Evolutionary conservation across 805 yeast genomes (phyloP).

Genomic region (Blastobotrys americana): DNA sequence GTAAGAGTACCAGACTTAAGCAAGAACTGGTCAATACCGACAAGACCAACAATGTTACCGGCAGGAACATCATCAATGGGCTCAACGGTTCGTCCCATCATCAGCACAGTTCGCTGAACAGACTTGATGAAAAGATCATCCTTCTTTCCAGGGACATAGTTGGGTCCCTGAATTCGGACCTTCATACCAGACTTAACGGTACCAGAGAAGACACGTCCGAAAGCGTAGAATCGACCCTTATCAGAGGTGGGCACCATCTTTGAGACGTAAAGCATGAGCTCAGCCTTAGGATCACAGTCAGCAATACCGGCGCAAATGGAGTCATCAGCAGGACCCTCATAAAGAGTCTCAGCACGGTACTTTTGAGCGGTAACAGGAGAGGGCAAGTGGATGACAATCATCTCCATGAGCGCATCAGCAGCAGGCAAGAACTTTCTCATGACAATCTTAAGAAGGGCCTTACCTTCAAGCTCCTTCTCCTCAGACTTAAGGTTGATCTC

Average conservation of each 20-base stretch:
- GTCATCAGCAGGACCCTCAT: conserved; percentile 95
- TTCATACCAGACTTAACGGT: conserved; percentile 98
- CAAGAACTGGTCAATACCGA: conserved; percentile 99
- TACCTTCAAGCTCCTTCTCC: conserved; percentile 97
- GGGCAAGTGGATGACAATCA: conserved; percentile 97
- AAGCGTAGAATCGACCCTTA: conserved; percentile 99
- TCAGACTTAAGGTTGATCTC: conserved; percentile 91
- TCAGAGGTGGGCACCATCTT: conserved; percentile 99
- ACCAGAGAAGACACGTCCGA: conserved; percentile 99
- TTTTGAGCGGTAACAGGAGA: conserved; percentile 98
- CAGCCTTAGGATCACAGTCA: conserved; percentile 98
- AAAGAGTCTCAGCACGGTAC: conserved; percentile 98
- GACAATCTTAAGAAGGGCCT: conserved; percentile 95
- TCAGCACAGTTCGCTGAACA: conserved; percentile 96
- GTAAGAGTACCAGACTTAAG: conserved; percentile 99
- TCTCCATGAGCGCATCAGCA: conserved; percentile 98
- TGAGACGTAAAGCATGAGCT: conserved; percentile 97
- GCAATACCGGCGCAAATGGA: conserved; percentile 84
- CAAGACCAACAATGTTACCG: conserved; percentile 99
- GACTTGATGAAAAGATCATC: conserved; percentile 95
- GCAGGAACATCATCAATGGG: conserved; percentile 99
- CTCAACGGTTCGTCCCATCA: conserved; percentile 99
- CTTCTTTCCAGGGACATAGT: conserved; percentile 98
- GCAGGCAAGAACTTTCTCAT: conserved; percentile 99
- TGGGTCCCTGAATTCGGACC: conserved; percentile 99